Evolutionary conservation across 768 basidiomycete species (phyloP).

Genomic region (Mycena floridula): DNA sequence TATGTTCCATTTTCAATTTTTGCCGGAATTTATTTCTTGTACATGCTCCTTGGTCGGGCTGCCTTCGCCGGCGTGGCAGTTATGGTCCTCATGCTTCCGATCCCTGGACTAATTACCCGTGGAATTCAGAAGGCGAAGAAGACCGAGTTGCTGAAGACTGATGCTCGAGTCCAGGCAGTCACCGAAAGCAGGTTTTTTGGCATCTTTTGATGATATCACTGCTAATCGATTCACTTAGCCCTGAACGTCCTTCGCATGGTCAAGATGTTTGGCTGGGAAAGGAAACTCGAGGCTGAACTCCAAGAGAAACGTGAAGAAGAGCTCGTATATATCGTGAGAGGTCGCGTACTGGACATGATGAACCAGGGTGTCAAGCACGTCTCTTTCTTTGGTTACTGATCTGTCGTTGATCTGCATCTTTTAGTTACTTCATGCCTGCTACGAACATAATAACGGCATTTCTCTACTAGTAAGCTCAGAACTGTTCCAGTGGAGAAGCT

Average conservation of each 20-base stretch:
- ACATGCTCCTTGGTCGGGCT: slow-evolving; percentile 24
- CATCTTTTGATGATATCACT: slow-evolving; percentile 21
- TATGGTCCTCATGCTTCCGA: slow-evolving; percentile 32
- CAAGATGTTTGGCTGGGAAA: slow-evolving; percentile 26
- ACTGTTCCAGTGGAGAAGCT: too few species aligned
- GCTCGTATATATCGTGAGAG: slow-evolving; percentile 1
- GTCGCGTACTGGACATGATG: not conserved
- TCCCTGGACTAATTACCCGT: slow-evolving; percentile 36
- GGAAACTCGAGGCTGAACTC: not conserved
- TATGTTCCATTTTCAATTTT: slow-evolving; percentile 16
- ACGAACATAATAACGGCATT: too few species aligned
- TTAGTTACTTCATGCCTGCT: too few species aligned
- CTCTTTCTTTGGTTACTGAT: too few species aligned
- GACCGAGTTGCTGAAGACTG: slow-evolving; percentile 34
- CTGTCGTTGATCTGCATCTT: too few species aligned
- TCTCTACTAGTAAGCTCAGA: too few species aligned
- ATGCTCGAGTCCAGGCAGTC: slow-evolving; percentile 38
- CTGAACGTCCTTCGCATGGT: slow-evolving; percentile 41
- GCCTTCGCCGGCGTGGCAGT: slow-evolving; percentile 39
- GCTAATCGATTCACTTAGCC: slow-evolving; percentile 15
- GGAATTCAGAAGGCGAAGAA: slow-evolving; percentile 26
- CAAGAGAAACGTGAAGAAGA: slow-evolving; percentile 4
- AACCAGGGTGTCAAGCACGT: not conserved
- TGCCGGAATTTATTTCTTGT: slow-evolving; percentile 21
- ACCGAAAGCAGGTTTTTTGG: slow-evolving; percentile 35